Evolutionary conservation across 1,284 basidiomycete genomes (phyloP).

Genomic region (Leccinum subrobustum): DNA sequence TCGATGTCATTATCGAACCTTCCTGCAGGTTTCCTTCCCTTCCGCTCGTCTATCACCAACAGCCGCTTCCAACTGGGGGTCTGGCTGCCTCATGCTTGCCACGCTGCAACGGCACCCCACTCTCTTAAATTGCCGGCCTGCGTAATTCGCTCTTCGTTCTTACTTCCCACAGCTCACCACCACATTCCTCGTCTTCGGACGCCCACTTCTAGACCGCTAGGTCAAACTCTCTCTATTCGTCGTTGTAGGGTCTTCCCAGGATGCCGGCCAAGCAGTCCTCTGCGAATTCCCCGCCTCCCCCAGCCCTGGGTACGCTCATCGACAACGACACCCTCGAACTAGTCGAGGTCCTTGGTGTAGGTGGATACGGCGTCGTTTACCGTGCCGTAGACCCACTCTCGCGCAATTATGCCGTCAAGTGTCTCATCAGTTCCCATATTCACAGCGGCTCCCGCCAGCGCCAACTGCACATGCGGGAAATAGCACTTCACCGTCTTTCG

Average conservation of each 20-base stretch:
- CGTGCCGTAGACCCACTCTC: constrained; percentile 68
- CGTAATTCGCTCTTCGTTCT: constrained; percentile 31
- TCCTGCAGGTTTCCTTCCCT: constrained; percentile 31
- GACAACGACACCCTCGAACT: constrained; percentile 84
- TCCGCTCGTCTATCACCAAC: constrained; percentile 35
- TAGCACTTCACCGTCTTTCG: constrained; percentile 86
- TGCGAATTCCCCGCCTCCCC: constrained; percentile 53
- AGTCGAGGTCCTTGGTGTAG: constrained; percentile 87
- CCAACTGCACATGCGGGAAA: constrained; percentile 74
- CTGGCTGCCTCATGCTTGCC: constrained; percentile 56
- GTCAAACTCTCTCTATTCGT: constrained; percentile 20
- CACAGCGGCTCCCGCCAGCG: constrained; percentile 58
- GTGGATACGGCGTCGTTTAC: constrained; percentile 96
- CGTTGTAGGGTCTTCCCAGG: constrained; percentile 21
- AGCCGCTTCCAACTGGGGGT: constrained; percentile 31
- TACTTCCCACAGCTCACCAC: constrained; percentile 24
- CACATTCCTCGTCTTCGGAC: constrained; percentile 27
- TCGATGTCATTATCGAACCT: constrained; percentile 30
- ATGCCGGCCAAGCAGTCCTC: constrained; percentile 48
- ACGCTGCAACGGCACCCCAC: constrained; percentile 50
- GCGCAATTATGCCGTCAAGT: constrained; percentile 89
- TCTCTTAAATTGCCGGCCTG: constrained; percentile 45
- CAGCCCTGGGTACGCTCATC: constrained; percentile 73
- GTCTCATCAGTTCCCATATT: constrained; percentile 62
- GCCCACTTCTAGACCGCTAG: constrained; percentile 24